Percentiles rank a stretch among this genome's conserved stretches.
These are phyloP conservation scores for Hansenula anomala DNA, from an alignment of 1,139 yeast species.

Conservation along the genomic window DNA sequence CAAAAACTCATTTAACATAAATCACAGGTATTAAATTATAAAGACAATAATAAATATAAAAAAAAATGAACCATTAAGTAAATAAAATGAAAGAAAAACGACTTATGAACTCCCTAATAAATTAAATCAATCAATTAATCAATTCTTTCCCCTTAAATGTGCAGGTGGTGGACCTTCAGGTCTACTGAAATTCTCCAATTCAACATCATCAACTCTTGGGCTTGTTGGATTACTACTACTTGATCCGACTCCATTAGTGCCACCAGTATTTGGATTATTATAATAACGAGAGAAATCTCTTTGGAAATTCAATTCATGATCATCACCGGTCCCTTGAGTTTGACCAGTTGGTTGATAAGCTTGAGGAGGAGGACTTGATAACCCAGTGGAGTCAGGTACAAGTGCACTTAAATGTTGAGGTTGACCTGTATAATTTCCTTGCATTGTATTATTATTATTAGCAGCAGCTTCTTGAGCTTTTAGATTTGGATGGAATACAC, in stretches of 20 bases:
- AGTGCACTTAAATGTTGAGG: constrained; percentile 12
- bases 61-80: too few relatives aligned
- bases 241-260: background rate
- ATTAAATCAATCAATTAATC: too few relatives aligned
- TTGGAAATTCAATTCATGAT: constrained; percentile 9
- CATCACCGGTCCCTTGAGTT: constrained; percentile 7
- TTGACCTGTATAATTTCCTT: background rate
- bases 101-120: too few relatives aligned
- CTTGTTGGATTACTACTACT: background rate
- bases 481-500: constrained; percentile 41
- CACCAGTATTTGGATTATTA: background rate
- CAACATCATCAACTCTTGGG: constrained; percentile 1
- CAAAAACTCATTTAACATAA: too few relatives aligned
- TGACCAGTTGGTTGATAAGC: constrained; percentile 2
- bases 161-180: constrained; percentile 21
- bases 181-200: constrained; percentile 7
- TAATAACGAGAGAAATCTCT: constrained; percentile 21
- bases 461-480: constrained; percentile 12
- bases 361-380: background rate
- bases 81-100: too few relatives aligned
- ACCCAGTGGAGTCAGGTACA: constrained; percentile 21
- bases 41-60: too few relatives aligned
- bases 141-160: constrained; percentile 5
- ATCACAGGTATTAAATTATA: too few relatives aligned
- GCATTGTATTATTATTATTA: background rate